Base-by-base conservation (phyloP, 2,329 filamentous ascomycete species). In the Trichoderma aggressivum region DNA sequence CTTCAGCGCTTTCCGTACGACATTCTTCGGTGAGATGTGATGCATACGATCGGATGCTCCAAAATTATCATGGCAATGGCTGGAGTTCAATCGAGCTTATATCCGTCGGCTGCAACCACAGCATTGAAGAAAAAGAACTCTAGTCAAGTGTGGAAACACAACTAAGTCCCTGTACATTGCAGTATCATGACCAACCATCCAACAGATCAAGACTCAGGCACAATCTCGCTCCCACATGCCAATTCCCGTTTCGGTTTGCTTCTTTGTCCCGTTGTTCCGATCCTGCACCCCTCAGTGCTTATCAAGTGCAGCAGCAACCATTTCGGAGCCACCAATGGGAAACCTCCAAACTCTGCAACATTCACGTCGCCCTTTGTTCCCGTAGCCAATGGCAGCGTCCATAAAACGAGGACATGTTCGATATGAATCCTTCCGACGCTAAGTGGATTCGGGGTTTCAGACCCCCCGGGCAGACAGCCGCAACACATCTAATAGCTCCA, bases 91-190 rank as follows among this genome's bases (percentile, higher is more conserved):
- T 82, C 10, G 72, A 74, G 3, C 74, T 83, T 11, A 74, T 84
- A 34, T 82, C 81, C 0, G 81, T 80, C 1, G 79, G 73, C 34
- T 74, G 78, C 26, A 75, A 81, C 39, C 79, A 83, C 61, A 79
- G 76, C 1, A 56, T 47, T 1, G 64, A 66, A 11, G 82, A 83
- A 5, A 66, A 72, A 36, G 81, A 82, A 28, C 75, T 83, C 3
- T 82, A 74, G 76, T 30, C 6, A 43, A 5, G 59, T 12, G 39
- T 3, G 14, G 21, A 16, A 18, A 30, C 26, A 24, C 28, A 47
- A 12, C n/a, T 16, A 26, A 8, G 11, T n/a, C 12, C 3, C 12
- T 7, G 24, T 50, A 50, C n/a, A 12, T 21, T 50, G 10, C n/a
- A 12, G 10, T 11, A 39, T 14, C 32, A 2, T 26, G 21, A 24